Percentiles rank a stretch among this genome's conserved stretches.
These are phyloP conservation scores for Vanderwaltozyma tropicalis DNA, from an alignment of 805 yeast genomes.

Conservation along the genomic window DNA sequence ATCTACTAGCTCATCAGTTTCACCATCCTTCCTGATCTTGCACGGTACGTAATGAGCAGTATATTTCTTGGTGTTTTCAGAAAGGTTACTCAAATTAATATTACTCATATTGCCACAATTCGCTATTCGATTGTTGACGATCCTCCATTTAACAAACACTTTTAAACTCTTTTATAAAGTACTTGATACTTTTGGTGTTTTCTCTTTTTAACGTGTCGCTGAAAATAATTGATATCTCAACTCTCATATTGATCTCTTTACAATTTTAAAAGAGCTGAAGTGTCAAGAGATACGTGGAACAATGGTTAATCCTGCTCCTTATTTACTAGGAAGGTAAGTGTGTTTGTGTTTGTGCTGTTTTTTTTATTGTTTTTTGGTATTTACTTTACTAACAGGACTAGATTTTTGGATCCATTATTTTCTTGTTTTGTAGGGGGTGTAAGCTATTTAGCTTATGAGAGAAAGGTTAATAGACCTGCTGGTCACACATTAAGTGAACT, in stretches of 20 bases:
- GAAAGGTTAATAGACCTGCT: slow-evolving; percentile 31
- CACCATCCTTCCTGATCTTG: slow-evolving; percentile 12
- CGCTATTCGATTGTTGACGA: background rate
- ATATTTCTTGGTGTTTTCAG: slow-evolving; percentile 1
- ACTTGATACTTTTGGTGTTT: too few species aligned
- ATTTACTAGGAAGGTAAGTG: slow-evolving; percentile 36
- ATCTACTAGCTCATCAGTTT: slow-evolving; percentile 11
- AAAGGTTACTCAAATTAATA: too few species aligned
- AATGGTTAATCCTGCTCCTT: slow-evolving; percentile 24
- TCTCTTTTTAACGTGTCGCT: too few species aligned
- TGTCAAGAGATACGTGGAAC: too few species aligned
- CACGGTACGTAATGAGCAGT: slow-evolving; percentile 18
- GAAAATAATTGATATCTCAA: too few species aligned
- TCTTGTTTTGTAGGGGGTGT: slow-evolving; percentile 52
- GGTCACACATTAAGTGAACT: slow-evolving; percentile 2
- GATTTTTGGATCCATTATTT: slow-evolving; percentile 53
- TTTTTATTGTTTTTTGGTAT: background rate
- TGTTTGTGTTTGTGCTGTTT: background rate
- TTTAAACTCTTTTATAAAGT: too few species aligned
- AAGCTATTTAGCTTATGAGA: slow-evolving; percentile 56
- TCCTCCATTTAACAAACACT: too few species aligned
- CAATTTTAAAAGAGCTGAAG: too few species aligned
- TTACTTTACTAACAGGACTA: slow-evolving; percentile 14
- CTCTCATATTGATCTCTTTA: too few species aligned
- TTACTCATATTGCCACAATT: background rate